phyloP scores from a whole-genome alignment of 2,329 filamentous ascomycete species.

The Herpomyces periplanetae region DNA sequence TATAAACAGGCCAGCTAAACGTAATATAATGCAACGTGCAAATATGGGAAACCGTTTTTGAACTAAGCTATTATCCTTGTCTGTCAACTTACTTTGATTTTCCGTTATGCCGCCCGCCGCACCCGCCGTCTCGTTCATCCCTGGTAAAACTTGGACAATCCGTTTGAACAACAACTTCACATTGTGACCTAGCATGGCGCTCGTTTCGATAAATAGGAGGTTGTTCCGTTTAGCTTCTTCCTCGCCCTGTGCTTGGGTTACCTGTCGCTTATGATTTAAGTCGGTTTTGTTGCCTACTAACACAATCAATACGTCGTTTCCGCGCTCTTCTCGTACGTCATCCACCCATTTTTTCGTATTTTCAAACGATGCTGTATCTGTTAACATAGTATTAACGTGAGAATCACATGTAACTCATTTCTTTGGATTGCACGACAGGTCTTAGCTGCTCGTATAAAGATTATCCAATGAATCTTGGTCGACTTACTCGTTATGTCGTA shows the following conservation, averaged over 20 bases:
- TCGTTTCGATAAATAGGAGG: constrained; percentile 95
- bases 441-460: too few species aligned
- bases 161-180: constrained; percentile 89
- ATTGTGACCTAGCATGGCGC: constrained; percentile 85
- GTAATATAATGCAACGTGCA: too few species aligned
- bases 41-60: too few species aligned
- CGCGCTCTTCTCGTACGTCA: constrained; percentile 75
- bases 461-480: too few species aligned
- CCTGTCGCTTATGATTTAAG: constrained; percentile 86
- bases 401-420: too few species aligned
- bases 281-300: constrained; percentile 97
- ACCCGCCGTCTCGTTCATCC: constrained; percentile 57
- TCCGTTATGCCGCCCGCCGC: constrained; percentile 26
- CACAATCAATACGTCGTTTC: constrained; percentile 95
- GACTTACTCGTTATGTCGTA: constrained; percentile 68
- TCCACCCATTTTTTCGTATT: constrained; percentile 99
- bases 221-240: constrained; percentile 95
- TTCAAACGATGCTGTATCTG: constrained; percentile 75
- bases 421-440: too few species aligned
- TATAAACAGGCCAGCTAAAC: too few species aligned
- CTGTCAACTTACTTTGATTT: constrained; percentile 38
- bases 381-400: too few species aligned
- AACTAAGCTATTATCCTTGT: too few species aligned
- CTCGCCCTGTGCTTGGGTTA: constrained; percentile 78
- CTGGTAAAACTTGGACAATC: constrained; percentile 85